Percentiles rank a stretch among this genome's conserved stretches.
These are phyloP conservation scores for Xylaria multiplex DNA, from an alignment of 2,329 filamentous ascomycete genomes.

Conservation along the genomic window DNA sequence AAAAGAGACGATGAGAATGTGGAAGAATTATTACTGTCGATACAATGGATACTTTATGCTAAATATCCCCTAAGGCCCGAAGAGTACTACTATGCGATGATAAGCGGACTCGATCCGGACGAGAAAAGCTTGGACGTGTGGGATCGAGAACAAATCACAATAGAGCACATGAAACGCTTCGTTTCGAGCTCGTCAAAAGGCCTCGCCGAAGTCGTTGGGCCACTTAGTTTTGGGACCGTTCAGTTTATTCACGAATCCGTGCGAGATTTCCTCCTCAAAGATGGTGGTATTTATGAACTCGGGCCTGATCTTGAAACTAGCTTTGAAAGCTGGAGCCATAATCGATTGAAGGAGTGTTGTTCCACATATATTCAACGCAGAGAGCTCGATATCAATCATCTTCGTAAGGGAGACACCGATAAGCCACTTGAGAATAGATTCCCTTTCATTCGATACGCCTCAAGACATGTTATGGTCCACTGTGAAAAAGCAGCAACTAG, in stretches of 20 bases:
- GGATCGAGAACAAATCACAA: neutral
- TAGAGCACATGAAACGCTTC: conserved; percentile 45
- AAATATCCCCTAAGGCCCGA: neutral
- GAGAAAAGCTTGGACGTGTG: neutral
- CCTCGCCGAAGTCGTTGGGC: conserved; percentile 55
- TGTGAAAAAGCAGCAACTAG: conserved; percentile 13
- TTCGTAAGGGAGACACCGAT: too few relatives aligned
- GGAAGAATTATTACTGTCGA: too few relatives aligned
- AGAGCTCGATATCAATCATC: neutral
- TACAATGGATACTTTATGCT: conserved; percentile 25
- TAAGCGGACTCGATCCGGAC: neutral
- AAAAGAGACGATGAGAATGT: too few relatives aligned
- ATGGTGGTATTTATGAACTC: conserved; percentile 46
- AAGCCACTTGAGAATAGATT: neutral
- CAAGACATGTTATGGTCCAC: conserved; percentile 24
- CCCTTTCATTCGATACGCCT: conserved; percentile 35
- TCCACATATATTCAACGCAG: neutral
- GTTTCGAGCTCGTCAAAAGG: conserved; percentile 61
- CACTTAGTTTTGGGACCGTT: conserved; percentile 49
- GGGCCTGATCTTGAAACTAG: conserved; percentile 50
- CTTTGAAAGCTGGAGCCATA: conserved; percentile 57
- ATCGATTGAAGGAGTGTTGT: conserved; percentile 33
- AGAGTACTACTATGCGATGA: conserved; percentile 26
- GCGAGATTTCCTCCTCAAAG: conserved; percentile 57
- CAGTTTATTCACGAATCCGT: conserved; percentile 67